Evolutionary conservation across 768 basidiomycete species (phyloP).

Genomic region (Termitomyces sp.): DNA sequence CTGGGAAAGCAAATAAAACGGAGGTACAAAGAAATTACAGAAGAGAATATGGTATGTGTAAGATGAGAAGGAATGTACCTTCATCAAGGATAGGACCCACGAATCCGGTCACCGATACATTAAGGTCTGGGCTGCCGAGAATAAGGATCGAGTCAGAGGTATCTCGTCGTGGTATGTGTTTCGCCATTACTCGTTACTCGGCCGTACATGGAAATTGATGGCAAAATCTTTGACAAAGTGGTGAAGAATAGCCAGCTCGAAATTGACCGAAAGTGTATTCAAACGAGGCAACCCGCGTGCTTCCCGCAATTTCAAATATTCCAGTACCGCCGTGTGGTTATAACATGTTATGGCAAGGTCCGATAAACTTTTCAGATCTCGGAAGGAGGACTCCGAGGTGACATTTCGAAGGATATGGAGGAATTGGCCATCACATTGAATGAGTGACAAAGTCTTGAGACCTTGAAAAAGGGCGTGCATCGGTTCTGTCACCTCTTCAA

Average conservation of each 20-base stretch:
- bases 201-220: conserved; percentile 1
- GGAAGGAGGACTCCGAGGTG: background rate
- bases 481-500: conserved; percentile 5
- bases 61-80: too few species aligned
- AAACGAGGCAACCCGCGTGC: conserved; percentile 9
- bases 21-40: background rate
- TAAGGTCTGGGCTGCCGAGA: background rate
- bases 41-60: background rate
- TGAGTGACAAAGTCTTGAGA: conserved; percentile 7
- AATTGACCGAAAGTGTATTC: conserved; percentile 11
- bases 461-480: conserved; percentile 8
- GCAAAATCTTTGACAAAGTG: conserved; percentile 7
- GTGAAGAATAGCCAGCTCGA: conserved; percentile 11
- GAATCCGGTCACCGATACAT: background rate
- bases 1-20: background rate
- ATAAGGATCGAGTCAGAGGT: background rate
- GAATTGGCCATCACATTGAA: conserved; percentile 11
- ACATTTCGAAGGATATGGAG: conserved; percentile 8
- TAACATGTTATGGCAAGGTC: conserved; percentile 13
- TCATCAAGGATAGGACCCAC: background rate
- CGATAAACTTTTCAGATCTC: conserved; percentile 4
- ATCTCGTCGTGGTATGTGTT: background rate
- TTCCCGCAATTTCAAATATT: conserved; percentile 9
- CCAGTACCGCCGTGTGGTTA: conserved; percentile 8
- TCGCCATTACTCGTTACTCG: background rate